These are phyloP conservation scores for Trichoderma sp. DNA, from an alignment of 2,329 filamentous ascomycete species.

Conservation along the genomic window DNA sequence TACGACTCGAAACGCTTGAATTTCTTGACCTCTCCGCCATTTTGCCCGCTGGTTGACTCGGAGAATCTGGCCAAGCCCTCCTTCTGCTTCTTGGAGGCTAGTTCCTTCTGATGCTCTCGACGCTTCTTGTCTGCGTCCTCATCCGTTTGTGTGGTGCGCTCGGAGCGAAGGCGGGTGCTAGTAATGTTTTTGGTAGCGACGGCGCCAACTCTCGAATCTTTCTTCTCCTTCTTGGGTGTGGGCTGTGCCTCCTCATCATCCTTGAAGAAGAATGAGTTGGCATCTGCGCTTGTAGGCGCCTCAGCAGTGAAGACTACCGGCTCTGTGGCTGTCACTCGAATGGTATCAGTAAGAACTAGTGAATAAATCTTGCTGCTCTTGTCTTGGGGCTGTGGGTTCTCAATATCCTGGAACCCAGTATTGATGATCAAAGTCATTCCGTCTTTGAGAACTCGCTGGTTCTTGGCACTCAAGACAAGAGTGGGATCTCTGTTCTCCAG, in stretches of 20 bases:
- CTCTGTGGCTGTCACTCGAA: conserved; percentile 78
- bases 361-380: conserved; percentile 89
- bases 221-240: conserved; percentile 87
- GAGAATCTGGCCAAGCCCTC: conserved; percentile 83
- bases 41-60: conserved; percentile 77
- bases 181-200: conserved; percentile 95
- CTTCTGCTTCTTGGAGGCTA: conserved; percentile 80
- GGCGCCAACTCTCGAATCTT: conserved; percentile 75
- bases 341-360: conserved; percentile 85
- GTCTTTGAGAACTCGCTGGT: conserved; percentile 76
- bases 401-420: conserved; percentile 84
- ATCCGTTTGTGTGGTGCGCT: conserved; percentile 81
- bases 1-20: conserved; percentile 99
- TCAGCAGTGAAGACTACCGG: conserved; percentile 90
- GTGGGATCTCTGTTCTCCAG: conserved; percentile 86
- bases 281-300: conserved; percentile 85
- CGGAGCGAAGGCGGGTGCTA: conserved; percentile 85
- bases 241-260: conserved; percentile 88
- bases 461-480: conserved; percentile 83
- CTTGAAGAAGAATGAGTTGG: conserved; percentile 97
- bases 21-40: conserved; percentile 92
- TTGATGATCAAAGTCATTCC: conserved; percentile 95
- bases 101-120: conserved; percentile 87
- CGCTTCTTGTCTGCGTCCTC: conserved; percentile 86
- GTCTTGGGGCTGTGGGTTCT: conserved; percentile 82